Evolutionary conservation across 148 eudicot species (phyloP).

Genomic region (Nepenthes mirabilis): DNA sequence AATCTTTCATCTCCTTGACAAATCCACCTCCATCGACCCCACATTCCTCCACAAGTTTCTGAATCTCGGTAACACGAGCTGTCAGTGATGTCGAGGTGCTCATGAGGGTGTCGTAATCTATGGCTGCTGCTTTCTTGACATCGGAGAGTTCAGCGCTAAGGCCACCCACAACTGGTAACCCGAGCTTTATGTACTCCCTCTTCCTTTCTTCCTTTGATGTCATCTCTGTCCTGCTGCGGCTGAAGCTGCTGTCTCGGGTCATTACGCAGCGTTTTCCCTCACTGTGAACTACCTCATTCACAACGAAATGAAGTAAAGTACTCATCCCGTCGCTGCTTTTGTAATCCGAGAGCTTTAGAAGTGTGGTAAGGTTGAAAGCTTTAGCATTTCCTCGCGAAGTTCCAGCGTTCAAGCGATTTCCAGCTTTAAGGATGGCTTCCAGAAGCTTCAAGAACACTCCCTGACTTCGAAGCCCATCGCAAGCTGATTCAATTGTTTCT

Average conservation of each 20-base stretch:
- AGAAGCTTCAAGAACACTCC: slow-evolving; percentile 73
- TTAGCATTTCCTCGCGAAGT: slow-evolving; percentile 84
- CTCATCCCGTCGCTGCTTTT: slow-evolving; percentile 82
- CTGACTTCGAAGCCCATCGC: slow-evolving; percentile 52
- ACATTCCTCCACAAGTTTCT: slow-evolving; percentile 30
- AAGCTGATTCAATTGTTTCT: slow-evolving; percentile 48
- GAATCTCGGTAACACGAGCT: slow-evolving; percentile 26
- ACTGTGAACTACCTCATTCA: slow-evolving; percentile 72
- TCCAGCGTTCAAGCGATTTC: slow-evolving; percentile 78
- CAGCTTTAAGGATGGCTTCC: slow-evolving; percentile 87
- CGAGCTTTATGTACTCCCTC: slow-evolving; percentile 57
- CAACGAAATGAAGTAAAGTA: slow-evolving; percentile 74
- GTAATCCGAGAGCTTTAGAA: slow-evolving; percentile 69
- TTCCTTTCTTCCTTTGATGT: slow-evolving; percentile 45
- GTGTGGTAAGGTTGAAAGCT: slow-evolving; percentile 63
- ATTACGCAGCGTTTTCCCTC: slow-evolving; percentile 68
- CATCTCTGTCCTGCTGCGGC: slow-evolving; percentile 16
- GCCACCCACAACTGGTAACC: slow-evolving; percentile 73
- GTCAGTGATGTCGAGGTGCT: slow-evolving; percentile 22
- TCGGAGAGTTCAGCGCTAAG: slow-evolving; percentile 54
- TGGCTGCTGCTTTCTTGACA: slow-evolving; percentile 60
- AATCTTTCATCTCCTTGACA: slow-evolving; percentile 41
- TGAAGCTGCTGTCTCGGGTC: slow-evolving; percentile 34
- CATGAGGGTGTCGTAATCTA: slow-evolving; percentile 38
- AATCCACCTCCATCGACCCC: slow-evolving; percentile 25